These are phyloP conservation scores for Beauveria scarabaeidicola DNA, from an alignment of 2,329 filamentous ascomycete species.

Conservation along the genomic window DNA sequence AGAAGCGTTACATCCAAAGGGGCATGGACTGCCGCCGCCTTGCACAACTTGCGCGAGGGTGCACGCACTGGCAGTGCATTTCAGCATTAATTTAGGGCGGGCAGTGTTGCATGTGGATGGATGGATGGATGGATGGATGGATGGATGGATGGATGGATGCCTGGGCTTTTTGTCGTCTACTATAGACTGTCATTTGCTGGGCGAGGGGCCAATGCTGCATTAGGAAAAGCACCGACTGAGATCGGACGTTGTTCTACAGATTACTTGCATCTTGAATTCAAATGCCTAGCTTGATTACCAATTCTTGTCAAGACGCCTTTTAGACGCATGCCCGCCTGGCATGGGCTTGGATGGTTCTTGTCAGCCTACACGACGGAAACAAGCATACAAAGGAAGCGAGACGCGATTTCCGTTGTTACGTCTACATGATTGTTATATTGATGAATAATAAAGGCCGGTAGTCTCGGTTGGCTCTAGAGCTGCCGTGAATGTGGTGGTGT, in stretches of 20 bases:
- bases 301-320: not conserved
- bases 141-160: too few species aligned
- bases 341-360: not conserved
- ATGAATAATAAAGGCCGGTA: too few species aligned
- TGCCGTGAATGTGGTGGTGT: too few species aligned
- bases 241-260: not conserved
- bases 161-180: slow-evolving; percentile 4
- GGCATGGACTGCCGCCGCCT: too few species aligned
- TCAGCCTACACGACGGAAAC: slow-evolving; percentile 4
- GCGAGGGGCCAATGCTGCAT: not conserved
- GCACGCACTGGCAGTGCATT: not conserved
- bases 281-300: too few species aligned
- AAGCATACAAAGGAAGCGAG: not conserved
- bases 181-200: not conserved
- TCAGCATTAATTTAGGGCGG: not conserved
- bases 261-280: not conserved
- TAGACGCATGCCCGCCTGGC: not conserved
- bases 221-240: not conserved
- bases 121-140: too few species aligned
- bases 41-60: not conserved
- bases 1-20: not conserved
- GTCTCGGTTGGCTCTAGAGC: too few species aligned
- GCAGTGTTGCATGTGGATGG: not conserved
- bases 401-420: not conserved
- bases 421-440: too few species aligned